Conservation (phyloP, 2,329 filamentous ascomycete genomes). For the Magnaporthales sp. region DNA sequence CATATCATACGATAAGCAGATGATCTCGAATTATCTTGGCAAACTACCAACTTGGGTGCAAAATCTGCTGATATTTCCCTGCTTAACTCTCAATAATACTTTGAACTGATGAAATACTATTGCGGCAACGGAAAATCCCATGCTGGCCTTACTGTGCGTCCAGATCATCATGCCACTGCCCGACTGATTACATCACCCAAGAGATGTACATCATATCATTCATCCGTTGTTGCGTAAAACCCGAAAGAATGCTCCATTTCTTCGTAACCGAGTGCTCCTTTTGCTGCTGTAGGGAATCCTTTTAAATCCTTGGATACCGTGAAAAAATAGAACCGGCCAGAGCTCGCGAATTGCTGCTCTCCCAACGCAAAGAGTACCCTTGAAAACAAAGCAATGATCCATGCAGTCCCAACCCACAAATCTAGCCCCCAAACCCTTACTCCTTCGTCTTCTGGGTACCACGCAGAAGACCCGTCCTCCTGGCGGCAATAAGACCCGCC, state of each 20-base stretch:
- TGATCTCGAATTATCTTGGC: not conserved
- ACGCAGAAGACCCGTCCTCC: constrained; percentile 98
- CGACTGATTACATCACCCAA: not conserved
- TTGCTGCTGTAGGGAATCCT: constrained; percentile 4
- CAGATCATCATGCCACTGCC: not conserved
- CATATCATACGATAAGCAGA: not conserved
- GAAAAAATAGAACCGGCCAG: constrained; percentile 4
- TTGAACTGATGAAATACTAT: too few species aligned
- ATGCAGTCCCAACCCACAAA: constrained; percentile 55
- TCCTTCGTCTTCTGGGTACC: constrained; percentile 99
- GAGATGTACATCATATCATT: not conserved
- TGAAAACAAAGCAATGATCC: constrained; percentile 35
- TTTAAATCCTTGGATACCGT: constrained; percentile 5
- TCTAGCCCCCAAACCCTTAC: constrained; percentile 54
- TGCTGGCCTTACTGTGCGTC: not conserved
- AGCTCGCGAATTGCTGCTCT: constrained; percentile 34
- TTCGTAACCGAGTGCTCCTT: constrained; percentile 3
- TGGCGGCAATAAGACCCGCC: constrained; percentile 99
- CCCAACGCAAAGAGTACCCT: constrained; percentile 18
- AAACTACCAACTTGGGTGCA: not conserved
- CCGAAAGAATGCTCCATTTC: not conserved
- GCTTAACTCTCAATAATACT: too few species aligned
- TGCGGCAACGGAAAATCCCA: not conserved
- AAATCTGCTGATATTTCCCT: not conserved
- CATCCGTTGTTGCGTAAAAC: not conserved